Evolutionary conservation across 2,329 filamentous ascomycete genomes (phyloP).

Genomic region (Talaromyces sp.): DNA sequence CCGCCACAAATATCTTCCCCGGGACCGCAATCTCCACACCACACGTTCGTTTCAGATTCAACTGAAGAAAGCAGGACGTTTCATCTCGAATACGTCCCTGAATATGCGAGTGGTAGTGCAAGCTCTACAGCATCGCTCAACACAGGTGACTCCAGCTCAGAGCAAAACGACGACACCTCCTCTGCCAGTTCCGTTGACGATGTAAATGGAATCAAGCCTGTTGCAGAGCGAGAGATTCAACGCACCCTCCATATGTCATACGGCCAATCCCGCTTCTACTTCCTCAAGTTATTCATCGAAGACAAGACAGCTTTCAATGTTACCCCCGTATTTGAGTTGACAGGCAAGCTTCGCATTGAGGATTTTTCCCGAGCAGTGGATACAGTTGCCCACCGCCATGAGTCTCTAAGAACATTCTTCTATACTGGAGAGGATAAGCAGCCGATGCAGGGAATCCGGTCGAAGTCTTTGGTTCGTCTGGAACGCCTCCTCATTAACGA

Average conservation of each 20-base stretch:
- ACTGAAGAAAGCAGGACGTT: slow-evolving; percentile 3
- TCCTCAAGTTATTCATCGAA: slow-evolving; percentile 28
- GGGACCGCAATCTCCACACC: neutral
- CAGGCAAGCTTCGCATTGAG: slow-evolving; percentile 34
- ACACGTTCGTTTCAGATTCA: neutral
- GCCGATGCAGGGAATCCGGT: slow-evolving; percentile 27
- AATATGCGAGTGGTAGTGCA: neutral
- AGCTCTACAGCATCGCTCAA: slow-evolving; percentile 15
- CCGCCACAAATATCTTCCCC: neutral
- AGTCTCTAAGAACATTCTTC: slow-evolving; percentile 38
- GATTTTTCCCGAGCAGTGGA: slow-evolving; percentile 39
- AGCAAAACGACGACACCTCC: slow-evolving; percentile 11
- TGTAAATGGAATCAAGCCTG: neutral
- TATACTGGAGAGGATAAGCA: slow-evolving; percentile 19
- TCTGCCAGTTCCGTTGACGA: slow-evolving; percentile 13
- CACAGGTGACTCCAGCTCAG: slow-evolving; percentile 18
- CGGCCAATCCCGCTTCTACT: slow-evolving; percentile 49
- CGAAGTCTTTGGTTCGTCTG: slow-evolving; percentile 29
- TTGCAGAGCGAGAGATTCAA: slow-evolving; percentile 6
- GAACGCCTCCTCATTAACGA: slow-evolving; percentile 22
- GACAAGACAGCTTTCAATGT: slow-evolving; percentile 47
- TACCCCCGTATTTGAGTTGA: slow-evolving; percentile 34
- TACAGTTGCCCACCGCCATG: slow-evolving; percentile 32
- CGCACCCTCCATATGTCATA: slow-evolving; percentile 37
- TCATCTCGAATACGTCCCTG: slow-evolving; percentile 6